Base-by-base conservation (phyloP, 805 yeast genomes). In the Candida schatavii region DNA sequence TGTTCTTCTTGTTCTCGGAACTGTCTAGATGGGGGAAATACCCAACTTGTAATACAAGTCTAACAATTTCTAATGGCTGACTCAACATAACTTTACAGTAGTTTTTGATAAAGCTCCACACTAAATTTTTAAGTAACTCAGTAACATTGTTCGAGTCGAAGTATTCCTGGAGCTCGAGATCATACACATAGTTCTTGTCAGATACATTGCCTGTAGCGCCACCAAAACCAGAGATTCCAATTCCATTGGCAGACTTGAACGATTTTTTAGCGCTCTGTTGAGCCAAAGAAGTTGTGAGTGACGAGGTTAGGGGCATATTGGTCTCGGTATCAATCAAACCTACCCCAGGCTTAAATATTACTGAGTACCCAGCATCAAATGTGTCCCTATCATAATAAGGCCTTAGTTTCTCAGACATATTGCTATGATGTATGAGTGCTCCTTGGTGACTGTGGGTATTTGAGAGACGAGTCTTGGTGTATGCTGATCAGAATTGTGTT, bases 61-160 rank as follows among this genome's bases (percentile, higher is more conserved):
- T 73, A 4, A 86, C 78, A 14, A 87, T 84, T 51, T 91, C 97
- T 61, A 90, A 83, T 2, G 99, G 98, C 62, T 93, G 97, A 15
- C 87, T 77, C 6, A 86, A 57, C 25, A 88, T 60, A 35, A 83
- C 79, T 45, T 80, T 81, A 41, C 80, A 61, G 65, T 93, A 91
- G 48, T 81, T 83, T 48, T 79, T 78, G 39, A 81, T 53, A 46
- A 88, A 79, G 35, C 85, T 79, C 56, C 75, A 70, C 19, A 80
- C 61, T 45, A 88, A 68, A 31, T 81, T 78, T 40, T 73, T 69
- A 4, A 81, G 48, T 26, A 83, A 57, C 47, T 80, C 86, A 40
- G 70, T 70, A 52, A 85, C 61, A 55, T 81, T 80, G 48, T 67
- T 68, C 47, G 71, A 51, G 51, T 83, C 88, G 45, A 85, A 72